Evolutionary conservation across 169 alveolate species (phyloP).

Genomic region (Condylostoma magnum): DNA sequence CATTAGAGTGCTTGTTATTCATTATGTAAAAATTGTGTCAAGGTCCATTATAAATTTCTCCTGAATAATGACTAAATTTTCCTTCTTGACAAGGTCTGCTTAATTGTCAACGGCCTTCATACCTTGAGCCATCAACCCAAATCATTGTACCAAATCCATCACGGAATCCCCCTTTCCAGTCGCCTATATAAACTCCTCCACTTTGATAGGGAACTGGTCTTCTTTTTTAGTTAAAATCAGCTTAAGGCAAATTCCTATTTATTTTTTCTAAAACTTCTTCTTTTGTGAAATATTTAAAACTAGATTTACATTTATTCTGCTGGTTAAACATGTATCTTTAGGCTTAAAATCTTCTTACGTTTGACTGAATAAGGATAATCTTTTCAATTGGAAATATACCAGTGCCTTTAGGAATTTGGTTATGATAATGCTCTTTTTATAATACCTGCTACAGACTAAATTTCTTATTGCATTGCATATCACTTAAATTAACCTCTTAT

Average conservation of each 20-base stretch:
- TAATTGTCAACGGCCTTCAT: constrained; percentile 24
- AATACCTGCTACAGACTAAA: too few species aligned
- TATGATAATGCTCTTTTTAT: too few species aligned
- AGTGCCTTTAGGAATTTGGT: too few species aligned
- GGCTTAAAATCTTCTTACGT: too few species aligned
- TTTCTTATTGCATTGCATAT: too few species aligned
- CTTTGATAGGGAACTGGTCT: neutral
- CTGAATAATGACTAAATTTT: constrained; percentile 19
- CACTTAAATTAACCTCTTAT: too few species aligned
- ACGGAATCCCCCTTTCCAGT: constrained; percentile 48
- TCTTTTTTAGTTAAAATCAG: neutral
- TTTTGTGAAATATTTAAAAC: constrained; percentile 19
- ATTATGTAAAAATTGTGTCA: neutral
- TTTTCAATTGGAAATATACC: too few species aligned
- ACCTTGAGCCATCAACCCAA: constrained; percentile 27
- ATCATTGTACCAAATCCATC: constrained; percentile 28
- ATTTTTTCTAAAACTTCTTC: constrained; percentile 35
- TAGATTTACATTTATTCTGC: neutral
- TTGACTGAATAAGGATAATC: too few species aligned
- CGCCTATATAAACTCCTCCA: constrained; percentile 37
- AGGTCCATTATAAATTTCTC: constrained; percentile 9
- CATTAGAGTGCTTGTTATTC: neutral
- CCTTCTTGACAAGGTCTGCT: constrained; percentile 34
- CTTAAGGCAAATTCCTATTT: neutral
- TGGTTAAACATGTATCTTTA: neutral